Percentiles rank a stretch among this genome's conserved stretches.
Conservation (phyloP, 495 filamentous ascomycete genomes). For the Viridothelium virens region DNA sequence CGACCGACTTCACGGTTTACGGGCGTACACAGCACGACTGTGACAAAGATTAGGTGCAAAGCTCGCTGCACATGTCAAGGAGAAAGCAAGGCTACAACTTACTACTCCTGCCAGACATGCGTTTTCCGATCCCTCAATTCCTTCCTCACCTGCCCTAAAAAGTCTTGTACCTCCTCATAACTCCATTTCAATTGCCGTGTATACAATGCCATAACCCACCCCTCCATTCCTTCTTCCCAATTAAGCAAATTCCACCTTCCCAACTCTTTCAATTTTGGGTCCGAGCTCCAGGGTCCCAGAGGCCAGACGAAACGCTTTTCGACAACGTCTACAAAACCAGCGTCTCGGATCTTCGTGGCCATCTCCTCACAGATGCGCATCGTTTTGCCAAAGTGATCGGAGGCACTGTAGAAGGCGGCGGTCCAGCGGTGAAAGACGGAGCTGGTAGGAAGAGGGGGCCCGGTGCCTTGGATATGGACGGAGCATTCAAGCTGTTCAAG, state of each 20-base stretch:
- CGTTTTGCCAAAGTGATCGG: slow-evolving; percentile 27
- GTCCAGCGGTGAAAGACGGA: slow-evolving; percentile 19
- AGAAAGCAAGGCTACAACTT: background rate
- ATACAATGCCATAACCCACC: slow-evolving; percentile 18
- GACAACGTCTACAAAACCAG: slow-evolving; percentile 39
- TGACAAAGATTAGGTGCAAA: background rate
- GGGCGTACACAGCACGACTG: slow-evolving; percentile 8
- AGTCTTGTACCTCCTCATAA: slow-evolving; percentile 22
- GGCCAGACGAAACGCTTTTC: slow-evolving; percentile 33
- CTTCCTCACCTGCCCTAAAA: slow-evolving; percentile 11
- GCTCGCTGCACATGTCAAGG: background rate
- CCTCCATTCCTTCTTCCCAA: slow-evolving; percentile 24
- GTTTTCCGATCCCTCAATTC: slow-evolving; percentile 9
- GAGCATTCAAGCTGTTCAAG: slow-evolving; percentile 29
- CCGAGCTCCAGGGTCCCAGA: slow-evolving; percentile 20
- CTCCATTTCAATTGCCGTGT: slow-evolving; percentile 20
- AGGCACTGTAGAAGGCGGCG: slow-evolving; percentile 19
- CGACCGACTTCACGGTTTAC: slow-evolving; percentile 2
- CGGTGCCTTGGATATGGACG: slow-evolving; percentile 20
- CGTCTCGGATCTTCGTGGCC: slow-evolving; percentile 15
- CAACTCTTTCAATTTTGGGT: slow-evolving; percentile 22
- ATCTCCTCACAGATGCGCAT: slow-evolving; percentile 23
- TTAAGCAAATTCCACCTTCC: slow-evolving; percentile 24
- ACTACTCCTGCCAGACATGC: slow-evolving; percentile 13
- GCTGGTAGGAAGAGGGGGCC: slow-evolving; percentile 6